These are phyloP conservation scores for Kodamaea leandrae DNA, from an alignment of 805 yeast species.

Conservation along the genomic window DNA sequence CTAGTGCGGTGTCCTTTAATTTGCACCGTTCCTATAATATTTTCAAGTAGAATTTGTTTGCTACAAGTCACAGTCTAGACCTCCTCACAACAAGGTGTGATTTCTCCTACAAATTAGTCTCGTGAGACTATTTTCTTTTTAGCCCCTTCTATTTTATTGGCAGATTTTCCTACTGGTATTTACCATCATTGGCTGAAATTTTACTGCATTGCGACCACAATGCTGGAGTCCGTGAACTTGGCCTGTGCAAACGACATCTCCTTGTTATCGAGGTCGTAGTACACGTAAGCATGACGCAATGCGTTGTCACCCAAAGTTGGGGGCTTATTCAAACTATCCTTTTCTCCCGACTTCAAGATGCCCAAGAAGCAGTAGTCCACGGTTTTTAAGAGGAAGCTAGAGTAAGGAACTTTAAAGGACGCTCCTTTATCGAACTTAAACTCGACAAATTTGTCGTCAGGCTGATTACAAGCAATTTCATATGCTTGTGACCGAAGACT, in stretches of 20 bases:
- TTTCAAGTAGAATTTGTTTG: no score
- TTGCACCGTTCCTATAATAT: no score
- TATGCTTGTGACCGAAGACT: background rate
- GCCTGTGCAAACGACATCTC: constrained; percentile 49
- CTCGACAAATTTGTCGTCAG: constrained; percentile 7
- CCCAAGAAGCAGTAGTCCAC: constrained; percentile 5
- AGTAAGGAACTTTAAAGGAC: constrained; percentile 9
- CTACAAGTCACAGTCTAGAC: no score
- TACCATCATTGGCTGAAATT: no score
- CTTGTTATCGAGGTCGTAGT: constrained; percentile 48
- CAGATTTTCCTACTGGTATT: no score
- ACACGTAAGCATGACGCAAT: constrained; percentile 49
- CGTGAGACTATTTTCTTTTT: no score
- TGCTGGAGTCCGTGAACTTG: background rate
- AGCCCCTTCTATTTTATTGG: no score
- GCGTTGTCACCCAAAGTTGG: constrained; percentile 50
- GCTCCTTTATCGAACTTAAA: constrained; percentile 9
- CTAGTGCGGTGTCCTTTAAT: no score
- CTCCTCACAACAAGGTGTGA: no score
- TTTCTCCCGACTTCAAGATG: constrained; percentile 3
- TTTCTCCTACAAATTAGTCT: no score
- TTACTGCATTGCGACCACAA: background rate
- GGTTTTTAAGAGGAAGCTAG: constrained; percentile 6
- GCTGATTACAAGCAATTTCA: constrained; percentile 8
- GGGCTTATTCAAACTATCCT: constrained; percentile 3